phyloP scores from a whole-genome alignment of 257 asterid genomes.

The Cruciata laevipes region DNA sequence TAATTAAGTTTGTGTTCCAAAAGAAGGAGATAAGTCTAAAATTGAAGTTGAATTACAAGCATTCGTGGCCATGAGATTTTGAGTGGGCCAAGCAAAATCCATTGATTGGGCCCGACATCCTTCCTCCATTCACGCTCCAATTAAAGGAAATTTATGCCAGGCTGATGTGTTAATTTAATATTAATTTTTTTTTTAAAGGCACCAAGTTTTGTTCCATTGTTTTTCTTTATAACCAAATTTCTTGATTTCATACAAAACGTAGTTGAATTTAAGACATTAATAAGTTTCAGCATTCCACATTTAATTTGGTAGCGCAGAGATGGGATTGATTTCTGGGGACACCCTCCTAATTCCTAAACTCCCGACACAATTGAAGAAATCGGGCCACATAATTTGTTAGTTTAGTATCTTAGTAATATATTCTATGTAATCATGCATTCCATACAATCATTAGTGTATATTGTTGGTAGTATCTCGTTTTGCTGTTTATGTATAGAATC shows the following conservation, averaged over 20 bases:
- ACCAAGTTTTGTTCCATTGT: no score
- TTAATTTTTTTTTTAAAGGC: no score
- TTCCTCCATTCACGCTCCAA: neutral
- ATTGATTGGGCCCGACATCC: neutral
- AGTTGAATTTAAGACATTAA: neutral
- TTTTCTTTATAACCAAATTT: neutral
- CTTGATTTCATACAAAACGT: neutral
- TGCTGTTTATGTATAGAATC: no score
- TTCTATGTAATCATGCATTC: no score
- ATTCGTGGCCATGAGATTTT: neutral
- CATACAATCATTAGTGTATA: no score
- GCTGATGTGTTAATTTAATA: neutral
- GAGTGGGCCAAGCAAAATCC: neutral
- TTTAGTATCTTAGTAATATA: no score
- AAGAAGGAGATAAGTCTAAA: neutral
- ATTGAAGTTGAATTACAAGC: neutral
- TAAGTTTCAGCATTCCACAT: neutral
- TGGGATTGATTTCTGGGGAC: neutral
- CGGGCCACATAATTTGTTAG: neutral
- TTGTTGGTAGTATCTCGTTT: no score
- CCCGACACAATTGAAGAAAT: neutral
- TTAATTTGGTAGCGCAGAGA: neutral
- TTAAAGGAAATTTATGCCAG: neutral
- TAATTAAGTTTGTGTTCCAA: neutral
- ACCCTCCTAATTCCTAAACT: neutral